Conservation (phyloP, 208 protist genomes). For the Trypanosoma brucei region DNA sequence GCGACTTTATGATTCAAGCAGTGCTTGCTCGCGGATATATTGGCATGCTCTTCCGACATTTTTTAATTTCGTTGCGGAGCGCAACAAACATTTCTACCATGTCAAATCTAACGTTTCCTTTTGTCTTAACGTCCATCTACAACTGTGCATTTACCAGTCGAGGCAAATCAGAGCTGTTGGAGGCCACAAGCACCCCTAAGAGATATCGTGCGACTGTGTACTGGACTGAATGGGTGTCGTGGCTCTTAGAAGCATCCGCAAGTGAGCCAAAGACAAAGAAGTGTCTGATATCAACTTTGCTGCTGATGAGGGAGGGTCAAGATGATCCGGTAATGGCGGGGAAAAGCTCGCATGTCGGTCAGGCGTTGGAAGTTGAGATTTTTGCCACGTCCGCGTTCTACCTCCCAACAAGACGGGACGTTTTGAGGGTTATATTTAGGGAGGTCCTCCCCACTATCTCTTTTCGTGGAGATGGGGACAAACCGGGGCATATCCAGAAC, state of each 20-base stretch:
- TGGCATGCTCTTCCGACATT: not conserved
- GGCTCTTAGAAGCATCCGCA: constrained; percentile 9
- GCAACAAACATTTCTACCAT: not conserved
- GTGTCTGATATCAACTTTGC: constrained; percentile 7
- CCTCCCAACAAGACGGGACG: constrained; percentile 14
- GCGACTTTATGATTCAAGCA: not conserved
- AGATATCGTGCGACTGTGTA: not conserved
- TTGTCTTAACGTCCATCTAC: constrained; percentile 1
- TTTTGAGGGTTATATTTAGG: constrained; percentile 28
- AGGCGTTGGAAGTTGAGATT: constrained; percentile 15
- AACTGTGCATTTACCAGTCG: constrained; percentile 9
- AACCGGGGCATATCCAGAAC: not conserved
- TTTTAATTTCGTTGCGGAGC: not conserved
- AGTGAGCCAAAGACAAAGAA: constrained; percentile 9
- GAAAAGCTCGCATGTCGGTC: too few species aligned
- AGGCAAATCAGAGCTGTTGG: not conserved
- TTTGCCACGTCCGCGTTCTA: constrained; percentile 10
- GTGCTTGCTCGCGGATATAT: not conserved
- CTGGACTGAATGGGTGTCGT: constrained; percentile 18
- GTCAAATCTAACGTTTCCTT: not conserved
- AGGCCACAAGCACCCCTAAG: not conserved
- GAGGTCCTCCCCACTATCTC: constrained; percentile 17
- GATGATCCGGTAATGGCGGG: not conserved
- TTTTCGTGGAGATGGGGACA: not conserved
- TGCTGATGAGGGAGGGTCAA: constrained; percentile 1